phyloP scores from a whole-genome alignment of 2,329 filamentous ascomycete species.

The Stromatinia cepivora region DNA sequence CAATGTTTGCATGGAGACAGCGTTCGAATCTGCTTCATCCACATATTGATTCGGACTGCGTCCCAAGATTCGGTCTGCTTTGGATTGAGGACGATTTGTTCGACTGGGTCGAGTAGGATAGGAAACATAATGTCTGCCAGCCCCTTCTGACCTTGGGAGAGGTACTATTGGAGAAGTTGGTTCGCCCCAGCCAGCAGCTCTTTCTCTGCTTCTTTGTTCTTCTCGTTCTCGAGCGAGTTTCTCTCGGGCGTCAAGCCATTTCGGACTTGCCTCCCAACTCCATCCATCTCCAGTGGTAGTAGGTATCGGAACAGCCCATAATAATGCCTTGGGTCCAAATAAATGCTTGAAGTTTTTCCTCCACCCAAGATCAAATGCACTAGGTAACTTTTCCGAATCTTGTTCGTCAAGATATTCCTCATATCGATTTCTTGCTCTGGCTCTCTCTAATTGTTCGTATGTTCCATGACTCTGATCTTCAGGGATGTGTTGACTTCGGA shows the following conservation, averaged over 20 bases:
- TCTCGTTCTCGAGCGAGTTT: constrained; percentile 58
- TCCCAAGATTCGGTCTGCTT: constrained; percentile 43
- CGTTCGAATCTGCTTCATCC: constrained; percentile 30
- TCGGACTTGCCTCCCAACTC: constrained; percentile 83
- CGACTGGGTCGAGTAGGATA: constrained; percentile 26
- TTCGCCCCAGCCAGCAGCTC: constrained; percentile 65
- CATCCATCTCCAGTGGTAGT: constrained; percentile 92
- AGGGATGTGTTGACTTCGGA: constrained; percentile 63
- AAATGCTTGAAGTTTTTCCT: constrained; percentile 76
- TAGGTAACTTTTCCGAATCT: constrained; percentile 83
- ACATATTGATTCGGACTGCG: constrained; percentile 38
- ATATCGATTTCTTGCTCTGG: constrained; percentile 67
- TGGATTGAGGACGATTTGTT: constrained; percentile 33
- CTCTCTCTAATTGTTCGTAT: constrained; percentile 58
- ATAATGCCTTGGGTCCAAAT: constrained; percentile 69
- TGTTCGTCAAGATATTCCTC: constrained; percentile 84
- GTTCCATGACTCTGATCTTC: constrained; percentile 41
- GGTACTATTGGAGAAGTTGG: constrained; percentile 28
- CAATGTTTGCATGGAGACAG: constrained; percentile 38
- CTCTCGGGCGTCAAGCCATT: constrained; percentile 73
- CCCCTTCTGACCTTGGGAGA: constrained; percentile 29
- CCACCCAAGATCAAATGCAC: constrained; percentile 90
- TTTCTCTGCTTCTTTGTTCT: constrained; percentile 62
- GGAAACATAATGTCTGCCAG: constrained; percentile 38
- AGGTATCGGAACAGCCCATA: constrained; percentile 80